Conservation (phyloP, 2,329 filamentous ascomycete species). For the Calonectria henricotiae region DNA sequence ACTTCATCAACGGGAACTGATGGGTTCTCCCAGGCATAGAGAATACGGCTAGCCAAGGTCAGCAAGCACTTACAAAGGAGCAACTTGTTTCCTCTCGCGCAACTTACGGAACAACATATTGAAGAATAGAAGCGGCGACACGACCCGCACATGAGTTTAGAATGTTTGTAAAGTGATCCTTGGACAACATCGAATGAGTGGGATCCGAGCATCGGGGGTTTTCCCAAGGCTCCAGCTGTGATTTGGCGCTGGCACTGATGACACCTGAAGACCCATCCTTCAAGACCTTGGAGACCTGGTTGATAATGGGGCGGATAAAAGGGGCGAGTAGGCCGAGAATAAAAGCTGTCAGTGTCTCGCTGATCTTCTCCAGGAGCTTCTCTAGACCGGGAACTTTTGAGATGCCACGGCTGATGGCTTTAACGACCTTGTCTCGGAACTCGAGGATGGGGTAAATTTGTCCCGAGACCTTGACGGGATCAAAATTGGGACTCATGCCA, state of each 20-base stretch:
- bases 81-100: background rate
- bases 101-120: constrained; percentile 86
- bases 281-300: constrained; percentile 85
- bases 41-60: constrained; percentile 72
- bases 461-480: constrained; percentile 81
- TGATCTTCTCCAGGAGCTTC: constrained; percentile 92
- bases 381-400: constrained; percentile 94
- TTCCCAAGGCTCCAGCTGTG: constrained; percentile 86
- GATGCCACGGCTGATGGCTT: constrained; percentile 86
- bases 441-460: constrained; percentile 96
- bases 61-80: constrained; percentile 19
- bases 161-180: constrained; percentile 88
- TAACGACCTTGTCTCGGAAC: constrained; percentile 95
- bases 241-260: constrained; percentile 78
- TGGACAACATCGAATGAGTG: constrained; percentile 87
- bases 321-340: constrained; percentile 92
- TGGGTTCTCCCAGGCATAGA: constrained; percentile 95
- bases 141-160: constrained; percentile 84
- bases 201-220: constrained; percentile 83
- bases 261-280: constrained; percentile 87
- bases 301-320: constrained; percentile 93
- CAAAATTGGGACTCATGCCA: constrained; percentile 83
- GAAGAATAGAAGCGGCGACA: constrained; percentile 82
- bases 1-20: constrained; percentile 88
- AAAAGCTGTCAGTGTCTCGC: constrained; percentile 93